Conservation (phyloP, 2,329 filamentous ascomycete species). For the Chaetomium olivaceum region DNA sequence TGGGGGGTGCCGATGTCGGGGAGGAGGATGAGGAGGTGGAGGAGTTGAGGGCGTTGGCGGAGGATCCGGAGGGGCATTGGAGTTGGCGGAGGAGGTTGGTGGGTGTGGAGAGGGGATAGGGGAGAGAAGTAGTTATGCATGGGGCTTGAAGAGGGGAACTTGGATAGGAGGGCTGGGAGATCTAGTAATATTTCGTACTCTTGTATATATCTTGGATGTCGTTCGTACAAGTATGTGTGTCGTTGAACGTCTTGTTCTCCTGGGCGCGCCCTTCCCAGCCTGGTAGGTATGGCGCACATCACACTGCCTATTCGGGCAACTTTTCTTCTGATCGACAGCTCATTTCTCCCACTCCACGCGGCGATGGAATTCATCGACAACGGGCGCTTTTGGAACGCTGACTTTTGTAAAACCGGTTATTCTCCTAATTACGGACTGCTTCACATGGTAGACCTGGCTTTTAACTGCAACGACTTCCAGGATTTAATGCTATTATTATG, state of each 20-base stretch:
- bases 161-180: neutral
- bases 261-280: neutral
- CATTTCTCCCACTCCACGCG: neutral
- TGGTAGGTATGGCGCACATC: neutral
- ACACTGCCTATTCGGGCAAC: neutral
- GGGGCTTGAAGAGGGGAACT: neutral
- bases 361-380: neutral
- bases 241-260: neutral
- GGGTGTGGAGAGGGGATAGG: slow-evolving; percentile 20
- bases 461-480: too few species aligned
- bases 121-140: neutral
- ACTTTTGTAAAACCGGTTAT: too few species aligned
- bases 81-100: slow-evolving; percentile 42
- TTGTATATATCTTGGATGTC: neutral
- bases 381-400: too few species aligned
- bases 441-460: too few species aligned
- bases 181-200: neutral
- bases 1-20: slow-evolving; percentile 38
- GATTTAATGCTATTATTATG: too few species aligned
- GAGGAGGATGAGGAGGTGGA: slow-evolving; percentile 37
- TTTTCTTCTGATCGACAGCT: neutral
- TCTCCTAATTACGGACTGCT: too few species aligned
- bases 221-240: neutral
- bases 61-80: slow-evolving; percentile 44
- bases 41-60: slow-evolving; percentile 40